Evolutionary conservation across 345 rosid species (phyloP).

Genomic region (Eucalyptus shirleyi): DNA sequence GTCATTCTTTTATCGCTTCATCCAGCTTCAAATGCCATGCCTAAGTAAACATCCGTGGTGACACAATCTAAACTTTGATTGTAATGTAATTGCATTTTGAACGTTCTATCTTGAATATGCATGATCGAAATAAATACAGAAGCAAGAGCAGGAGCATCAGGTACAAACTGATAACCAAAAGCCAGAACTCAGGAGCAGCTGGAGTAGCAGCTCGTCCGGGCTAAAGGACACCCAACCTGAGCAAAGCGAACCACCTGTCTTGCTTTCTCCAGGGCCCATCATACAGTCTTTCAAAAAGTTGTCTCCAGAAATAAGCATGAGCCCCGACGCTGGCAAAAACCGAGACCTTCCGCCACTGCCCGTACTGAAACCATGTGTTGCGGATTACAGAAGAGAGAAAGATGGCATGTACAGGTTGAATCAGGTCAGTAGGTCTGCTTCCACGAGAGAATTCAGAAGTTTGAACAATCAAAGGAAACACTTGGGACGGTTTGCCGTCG

Average conservation of each 20-base stretch:
- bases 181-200: slow-evolving; percentile 19
- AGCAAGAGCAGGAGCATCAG: slow-evolving; percentile 16
- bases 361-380: background rate
- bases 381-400: background rate
- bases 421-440: slow-evolving; percentile 30
- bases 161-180: background rate
- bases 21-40: background rate
- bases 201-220: slow-evolving; percentile 19
- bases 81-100: background rate
- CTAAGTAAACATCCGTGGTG: background rate
- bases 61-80: background rate
- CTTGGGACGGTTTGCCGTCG: slow-evolving; percentile 5
- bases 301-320: background rate
- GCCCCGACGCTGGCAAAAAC: background rate
- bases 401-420: slow-evolving; percentile 12
- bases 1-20: background rate
- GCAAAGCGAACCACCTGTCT: background rate
- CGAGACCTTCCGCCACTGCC: slow-evolving; percentile 25
- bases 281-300: background rate
- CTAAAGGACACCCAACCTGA: background rate
- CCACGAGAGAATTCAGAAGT: slow-evolving; percentile 39
- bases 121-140: background rate
- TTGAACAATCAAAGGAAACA: slow-evolving; percentile 11
- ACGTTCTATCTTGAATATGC: background rate
- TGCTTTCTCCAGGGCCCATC: slow-evolving; percentile 5